These are phyloP conservation scores for Thalia dealbata DNA, from an alignment of 176 grass and related monocot species.

Conservation along the genomic window DNA sequence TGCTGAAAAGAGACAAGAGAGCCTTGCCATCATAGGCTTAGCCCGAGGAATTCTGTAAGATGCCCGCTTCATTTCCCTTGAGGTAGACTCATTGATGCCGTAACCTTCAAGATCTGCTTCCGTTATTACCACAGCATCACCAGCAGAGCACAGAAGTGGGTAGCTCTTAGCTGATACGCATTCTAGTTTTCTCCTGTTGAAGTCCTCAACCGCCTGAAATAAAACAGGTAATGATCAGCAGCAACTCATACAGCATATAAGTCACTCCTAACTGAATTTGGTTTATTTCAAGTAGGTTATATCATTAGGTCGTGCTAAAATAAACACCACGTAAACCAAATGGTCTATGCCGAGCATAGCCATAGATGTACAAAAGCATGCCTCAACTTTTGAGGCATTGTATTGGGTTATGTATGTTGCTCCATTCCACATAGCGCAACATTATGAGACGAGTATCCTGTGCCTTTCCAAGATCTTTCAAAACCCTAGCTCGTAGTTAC, in stretches of 20 bases:
- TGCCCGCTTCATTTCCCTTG: constrained; percentile 2
- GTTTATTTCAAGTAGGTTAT: background rate
- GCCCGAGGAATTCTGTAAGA: background rate
- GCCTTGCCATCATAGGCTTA: constrained; percentile 17
- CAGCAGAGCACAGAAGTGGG: constrained; percentile 17
- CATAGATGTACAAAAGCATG: no score
- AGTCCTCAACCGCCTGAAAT: constrained; percentile 66
- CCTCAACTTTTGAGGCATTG: no score
- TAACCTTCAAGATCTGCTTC: constrained; percentile 51
- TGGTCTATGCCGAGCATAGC: no score
- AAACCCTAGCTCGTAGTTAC: background rate
- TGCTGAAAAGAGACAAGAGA: constrained; percentile 19
- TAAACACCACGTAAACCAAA: background rate
- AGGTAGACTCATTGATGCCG: background rate
- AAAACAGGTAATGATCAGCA: background rate
- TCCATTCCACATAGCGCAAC: background rate
- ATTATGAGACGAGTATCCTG: background rate
- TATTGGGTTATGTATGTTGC: background rate
- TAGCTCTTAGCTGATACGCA: background rate
- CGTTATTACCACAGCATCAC: constrained; percentile 29
- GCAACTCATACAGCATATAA: background rate
- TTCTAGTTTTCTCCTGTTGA: constrained; percentile 33
- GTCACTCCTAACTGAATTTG: no score
- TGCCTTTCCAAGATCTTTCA: background rate
- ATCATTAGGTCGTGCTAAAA: background rate